phyloP scores from a whole-genome alignment of 106 monocot genomes.

The Allium sativum region DNA sequence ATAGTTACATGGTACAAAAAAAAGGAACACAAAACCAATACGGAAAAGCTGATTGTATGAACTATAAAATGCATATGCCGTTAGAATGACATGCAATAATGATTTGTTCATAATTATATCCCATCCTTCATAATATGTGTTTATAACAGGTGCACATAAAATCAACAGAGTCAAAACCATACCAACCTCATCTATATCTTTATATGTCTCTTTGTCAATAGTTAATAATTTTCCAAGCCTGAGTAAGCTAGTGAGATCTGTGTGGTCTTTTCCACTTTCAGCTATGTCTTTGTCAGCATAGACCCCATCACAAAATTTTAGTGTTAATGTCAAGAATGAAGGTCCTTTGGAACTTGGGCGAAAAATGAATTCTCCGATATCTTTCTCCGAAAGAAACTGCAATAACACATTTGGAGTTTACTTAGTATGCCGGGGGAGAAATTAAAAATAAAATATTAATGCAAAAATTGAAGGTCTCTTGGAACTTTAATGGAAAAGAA shows the following conservation, averaged over 20 bases:
- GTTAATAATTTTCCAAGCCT: constrained; percentile 84
- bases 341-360: constrained; percentile 90
- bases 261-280: constrained; percentile 90
- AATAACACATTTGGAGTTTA: constrained; percentile 1
- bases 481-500: too few species aligned
- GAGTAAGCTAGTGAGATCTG: constrained; percentile 92
- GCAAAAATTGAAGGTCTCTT: not conserved
- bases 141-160: too few species aligned
- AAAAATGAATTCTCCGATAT: constrained; percentile 79
- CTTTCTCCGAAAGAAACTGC: constrained; percentile 85
- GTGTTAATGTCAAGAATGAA: constrained; percentile 80
- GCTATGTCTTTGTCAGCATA: constrained; percentile 93
- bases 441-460: not conserved
- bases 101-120: too few species aligned
- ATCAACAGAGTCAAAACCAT: not conserved
- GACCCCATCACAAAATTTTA: constrained; percentile 87
- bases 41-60: too few species aligned
- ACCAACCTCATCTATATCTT: constrained; percentile 95
- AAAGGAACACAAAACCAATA: too few species aligned
- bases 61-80: too few species aligned
- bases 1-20: too few species aligned
- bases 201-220: constrained; percentile 82
- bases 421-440: not conserved
- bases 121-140: too few species aligned
- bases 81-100: too few species aligned